phyloP scores from a whole-genome alignment of 352 stramenopile genomes.

The Pythium phragmiticola region DNA sequence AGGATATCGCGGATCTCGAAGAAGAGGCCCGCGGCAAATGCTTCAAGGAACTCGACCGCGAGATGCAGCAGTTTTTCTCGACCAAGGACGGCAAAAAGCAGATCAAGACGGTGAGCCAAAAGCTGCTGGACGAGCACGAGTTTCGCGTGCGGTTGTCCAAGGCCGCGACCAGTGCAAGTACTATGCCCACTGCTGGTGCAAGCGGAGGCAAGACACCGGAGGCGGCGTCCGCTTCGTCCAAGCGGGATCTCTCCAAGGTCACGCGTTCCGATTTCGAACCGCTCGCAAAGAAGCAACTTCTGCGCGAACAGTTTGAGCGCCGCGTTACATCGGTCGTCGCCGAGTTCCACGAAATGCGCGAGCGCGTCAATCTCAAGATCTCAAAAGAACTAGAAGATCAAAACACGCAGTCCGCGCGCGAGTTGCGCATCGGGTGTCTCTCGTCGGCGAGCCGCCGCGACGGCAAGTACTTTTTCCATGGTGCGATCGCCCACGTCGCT shows the following conservation, averaged over 20 bases:
- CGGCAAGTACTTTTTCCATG: conserved; percentile 87
- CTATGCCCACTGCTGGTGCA: not conserved
- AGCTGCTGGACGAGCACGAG: conserved; percentile 82
- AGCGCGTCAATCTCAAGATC: conserved; percentile 70
- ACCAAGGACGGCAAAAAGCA: conserved; percentile 72
- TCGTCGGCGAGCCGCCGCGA: conserved; percentile 57
- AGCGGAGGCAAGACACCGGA: conserved; percentile 2
- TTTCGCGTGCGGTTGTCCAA: conserved; percentile 75
- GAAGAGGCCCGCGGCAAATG: conserved; percentile 67
- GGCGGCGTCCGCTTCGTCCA: conserved; percentile 18
- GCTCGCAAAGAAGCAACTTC: conserved; percentile 78
- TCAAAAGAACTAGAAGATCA: conserved; percentile 68
- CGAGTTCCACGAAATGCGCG: conserved; percentile 75
- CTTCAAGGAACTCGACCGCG: conserved; percentile 72
- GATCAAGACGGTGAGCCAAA: conserved; percentile 58
- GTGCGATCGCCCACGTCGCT: conserved; percentile 78
- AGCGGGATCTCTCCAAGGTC: conserved; percentile 66
- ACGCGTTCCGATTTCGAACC: conserved; percentile 72
- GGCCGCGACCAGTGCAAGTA: conserved; percentile 2
- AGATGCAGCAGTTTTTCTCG: conserved; percentile 61
- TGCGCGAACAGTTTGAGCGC: conserved; percentile 70
- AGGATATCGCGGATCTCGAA: conserved; percentile 76
- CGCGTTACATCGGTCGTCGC: conserved; percentile 46
- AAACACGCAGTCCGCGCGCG: conserved; percentile 42
- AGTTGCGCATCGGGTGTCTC: conserved; percentile 75